phyloP scores from a whole-genome alignment of 768 basidiomycete genomes.

The Rhizopogon sp. region DNA sequence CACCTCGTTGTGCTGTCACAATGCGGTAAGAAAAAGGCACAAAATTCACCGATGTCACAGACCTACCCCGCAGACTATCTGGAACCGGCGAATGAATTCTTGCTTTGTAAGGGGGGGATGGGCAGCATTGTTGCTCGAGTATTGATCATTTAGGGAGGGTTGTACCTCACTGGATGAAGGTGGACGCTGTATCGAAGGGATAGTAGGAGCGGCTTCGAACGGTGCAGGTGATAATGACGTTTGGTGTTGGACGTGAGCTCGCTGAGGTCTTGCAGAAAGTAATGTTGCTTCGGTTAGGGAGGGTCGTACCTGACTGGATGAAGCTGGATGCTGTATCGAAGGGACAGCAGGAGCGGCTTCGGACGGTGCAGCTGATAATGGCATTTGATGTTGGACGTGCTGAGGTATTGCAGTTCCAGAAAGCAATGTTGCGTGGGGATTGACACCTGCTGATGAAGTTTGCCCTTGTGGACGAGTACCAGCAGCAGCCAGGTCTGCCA shows the following conservation, averaged over 20 bases:
- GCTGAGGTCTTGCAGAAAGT: not conserved
- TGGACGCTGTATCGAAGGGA: not conserved
- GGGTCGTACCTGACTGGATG: not conserved
- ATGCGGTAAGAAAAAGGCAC: not conserved
- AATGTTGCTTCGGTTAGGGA: not conserved
- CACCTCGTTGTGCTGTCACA: not conserved
- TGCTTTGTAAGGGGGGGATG: slow-evolving; percentile 6
- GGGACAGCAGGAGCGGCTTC: not conserved
- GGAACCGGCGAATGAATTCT: slow-evolving; percentile 18
- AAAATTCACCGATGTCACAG: not conserved
- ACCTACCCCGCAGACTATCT: slow-evolving; percentile 15
- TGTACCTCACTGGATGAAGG: not conserved
- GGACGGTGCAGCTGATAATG: not conserved
- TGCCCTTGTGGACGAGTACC: not conserved
- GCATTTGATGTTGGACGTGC: not conserved
- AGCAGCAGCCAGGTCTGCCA: not conserved
- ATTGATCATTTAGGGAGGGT: not conserved
- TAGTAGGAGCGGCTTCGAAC: not conserved
- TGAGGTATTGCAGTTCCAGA: not conserved
- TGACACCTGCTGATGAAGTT: not conserved
- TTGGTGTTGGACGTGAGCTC: not conserved
- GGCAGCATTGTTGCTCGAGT: not conserved
- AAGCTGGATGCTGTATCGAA: not conserved
- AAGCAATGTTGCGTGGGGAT: not conserved
- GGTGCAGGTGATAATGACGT: not conserved